Base-by-base conservation (phyloP, 148 eudicot genomes). In the Persicaria maculosa region DNA sequence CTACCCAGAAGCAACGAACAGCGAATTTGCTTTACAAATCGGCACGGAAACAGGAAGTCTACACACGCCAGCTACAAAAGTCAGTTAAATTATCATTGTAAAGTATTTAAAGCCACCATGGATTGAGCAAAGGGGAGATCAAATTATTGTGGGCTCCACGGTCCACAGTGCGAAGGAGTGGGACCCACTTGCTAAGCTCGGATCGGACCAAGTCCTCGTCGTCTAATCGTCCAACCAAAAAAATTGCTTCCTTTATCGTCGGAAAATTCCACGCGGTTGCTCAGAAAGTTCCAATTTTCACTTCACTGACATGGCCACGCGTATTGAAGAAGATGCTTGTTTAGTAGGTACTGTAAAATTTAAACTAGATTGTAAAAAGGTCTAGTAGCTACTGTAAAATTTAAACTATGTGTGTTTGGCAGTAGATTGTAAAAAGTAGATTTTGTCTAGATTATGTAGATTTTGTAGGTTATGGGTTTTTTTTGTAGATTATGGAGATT, bases 1-100 rank as follows among this genome's bases (percentile, higher is more conserved):
- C 70, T 65, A 43, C 70, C 47, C 12, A 59, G 46, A 36, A 65
- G 47, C 70, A 65, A 40, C 70, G 8, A 4, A 59, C 43, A 59
- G 67, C 43, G 67, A 15, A 20, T 59, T 59, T 5, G 11, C 15
- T 65, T 40, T 45, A n/a, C 15, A 14, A 65, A 65, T 1, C 31
- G 45, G 14, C 19, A 65, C 70, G 70, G 4, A 31, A 31, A 31
- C 40, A 31, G 70, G 43, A 65, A 65, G 70, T 65, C 70, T 19
- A 65, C 70, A 65, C 70, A 65, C 45, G 19, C 46, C 46, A 65
- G 70, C 70, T 65, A 40, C 40, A 36, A 65, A 65, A 65, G 70
- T 65, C 47, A 65, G 47, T 40, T 36, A 14, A 11, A 65, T 65
- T 65, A 65, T 65, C 46, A 40, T 9, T 6, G 61, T 55, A 15